Evolutionary conservation across 2,329 filamentous ascomycete genomes (phyloP).

Genomic region (Biscogniauxia mediterranea): DNA sequence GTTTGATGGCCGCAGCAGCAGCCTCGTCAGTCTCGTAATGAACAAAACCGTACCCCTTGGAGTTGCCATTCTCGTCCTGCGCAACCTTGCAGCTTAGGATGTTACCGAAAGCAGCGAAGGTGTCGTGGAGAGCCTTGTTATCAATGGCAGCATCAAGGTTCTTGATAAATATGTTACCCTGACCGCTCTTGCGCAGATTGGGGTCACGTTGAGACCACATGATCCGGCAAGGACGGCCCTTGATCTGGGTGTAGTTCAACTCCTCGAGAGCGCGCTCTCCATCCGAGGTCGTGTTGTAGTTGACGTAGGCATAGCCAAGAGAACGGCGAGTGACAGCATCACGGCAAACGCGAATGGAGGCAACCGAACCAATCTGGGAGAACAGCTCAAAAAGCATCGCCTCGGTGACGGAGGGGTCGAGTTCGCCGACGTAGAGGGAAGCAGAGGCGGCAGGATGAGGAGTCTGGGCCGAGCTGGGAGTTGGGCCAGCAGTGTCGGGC

Average conservation of each 20-base stretch:
- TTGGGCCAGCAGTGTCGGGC: slow-evolving; percentile 63
- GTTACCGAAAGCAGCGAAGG: slow-evolving; percentile 97
- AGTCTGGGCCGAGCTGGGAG: slow-evolving; percentile 67
- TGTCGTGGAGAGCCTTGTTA: slow-evolving; percentile 99
- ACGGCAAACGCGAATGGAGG: slow-evolving; percentile 99
- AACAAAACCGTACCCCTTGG: slow-evolving; percentile 98
- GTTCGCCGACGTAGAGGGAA: slow-evolving; percentile 98
- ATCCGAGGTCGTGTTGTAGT: slow-evolving; percentile 97
- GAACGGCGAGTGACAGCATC: slow-evolving; percentile 98
- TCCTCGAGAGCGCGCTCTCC: slow-evolving; percentile 98
- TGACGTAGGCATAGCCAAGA: slow-evolving; percentile 98
- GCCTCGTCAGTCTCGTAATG: slow-evolving; percentile 99
- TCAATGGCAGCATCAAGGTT: slow-evolving; percentile 98
- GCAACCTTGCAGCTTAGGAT: slow-evolving; percentile 99
- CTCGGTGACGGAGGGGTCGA: slow-evolving; percentile 96
- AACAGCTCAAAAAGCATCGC: slow-evolving; percentile 99
- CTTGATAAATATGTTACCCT: slow-evolving; percentile 99
- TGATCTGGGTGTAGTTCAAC: slow-evolving; percentile 99
- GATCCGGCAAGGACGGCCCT: slow-evolving; percentile 97
- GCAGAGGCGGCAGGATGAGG: slow-evolving; percentile 87
- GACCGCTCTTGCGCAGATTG: slow-evolving; percentile 96
- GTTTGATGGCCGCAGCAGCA: slow-evolving; percentile 95
- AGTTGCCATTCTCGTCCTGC: slow-evolving; percentile 93
- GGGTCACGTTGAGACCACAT: slow-evolving; percentile 99
- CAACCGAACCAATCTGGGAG: slow-evolving; percentile 97